Evolutionary conservation across 1,139 yeast genomes (phyloP).

Genomic region (Kodamaea sp.): DNA sequence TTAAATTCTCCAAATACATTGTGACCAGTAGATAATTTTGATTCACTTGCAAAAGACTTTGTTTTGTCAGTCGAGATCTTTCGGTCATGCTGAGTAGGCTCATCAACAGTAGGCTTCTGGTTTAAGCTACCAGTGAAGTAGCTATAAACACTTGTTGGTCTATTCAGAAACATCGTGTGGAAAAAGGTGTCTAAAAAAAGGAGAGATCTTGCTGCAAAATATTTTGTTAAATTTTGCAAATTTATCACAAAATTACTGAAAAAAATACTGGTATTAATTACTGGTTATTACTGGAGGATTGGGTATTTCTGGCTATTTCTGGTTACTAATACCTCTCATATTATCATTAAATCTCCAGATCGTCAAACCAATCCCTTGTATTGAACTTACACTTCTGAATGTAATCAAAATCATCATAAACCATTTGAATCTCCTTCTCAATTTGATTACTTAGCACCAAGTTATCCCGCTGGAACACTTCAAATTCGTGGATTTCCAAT

Average conservation of each 20-base stretch:
- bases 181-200: not conserved
- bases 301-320: no score
- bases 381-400: not conserved
- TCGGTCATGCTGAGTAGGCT: no score
- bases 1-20: no score
- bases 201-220: not conserved
- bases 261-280: no score
- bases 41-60: no score
- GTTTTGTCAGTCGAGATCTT: no score
- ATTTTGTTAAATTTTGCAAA: not conserved
- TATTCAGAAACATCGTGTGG: not conserved
- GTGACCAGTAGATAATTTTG: no score
- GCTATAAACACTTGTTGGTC: not conserved
- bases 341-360: not conserved
- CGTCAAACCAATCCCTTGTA: not conserved
- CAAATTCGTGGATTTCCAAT: constrained; percentile 25
- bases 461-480: constrained; percentile 31
- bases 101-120: no score
- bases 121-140: not conserved
- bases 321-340: no score
- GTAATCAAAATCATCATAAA: constrained; percentile 20
- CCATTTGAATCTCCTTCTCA: constrained; percentile 15
- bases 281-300: no score
- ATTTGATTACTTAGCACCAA: constrained; percentile 16
- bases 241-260: not conserved